A percentile compares a stretch with the other conserved stretches of the same genome.
These are phyloP conservation scores for Ophiocordyceps camponoti-floridani DNA, from an alignment of 2,329 filamentous ascomycete genomes.

Conservation along the genomic window DNA sequence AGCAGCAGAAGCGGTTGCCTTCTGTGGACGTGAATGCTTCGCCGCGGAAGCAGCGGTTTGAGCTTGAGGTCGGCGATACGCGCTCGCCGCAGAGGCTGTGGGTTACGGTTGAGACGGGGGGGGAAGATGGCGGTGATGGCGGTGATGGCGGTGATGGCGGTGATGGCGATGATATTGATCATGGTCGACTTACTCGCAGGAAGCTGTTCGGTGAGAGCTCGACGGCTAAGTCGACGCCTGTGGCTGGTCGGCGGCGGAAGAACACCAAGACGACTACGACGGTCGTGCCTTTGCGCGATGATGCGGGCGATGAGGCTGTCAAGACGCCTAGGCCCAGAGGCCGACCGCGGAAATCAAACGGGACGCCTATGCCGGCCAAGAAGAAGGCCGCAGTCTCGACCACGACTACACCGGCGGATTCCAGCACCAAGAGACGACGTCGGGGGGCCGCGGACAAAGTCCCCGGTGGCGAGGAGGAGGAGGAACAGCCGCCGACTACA, in stretches of 20 bases:
- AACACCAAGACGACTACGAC: constrained; percentile 16
- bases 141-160: constrained; percentile 14
- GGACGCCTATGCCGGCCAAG: constrained; percentile 28
- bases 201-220: constrained; percentile 24
- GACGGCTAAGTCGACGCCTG: constrained; percentile 12
- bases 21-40: constrained; percentile 17
- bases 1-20: constrained; percentile 19
- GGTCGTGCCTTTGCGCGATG: constrained; percentile 32
- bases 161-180: no score
- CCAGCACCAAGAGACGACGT: constrained; percentile 15
- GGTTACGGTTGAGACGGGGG: constrained; percentile 31
- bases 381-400: constrained; percentile 15
- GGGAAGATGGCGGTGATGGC: constrained; percentile 10
- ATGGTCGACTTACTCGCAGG: constrained; percentile 14
- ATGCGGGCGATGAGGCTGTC: constrained; percentile 15
- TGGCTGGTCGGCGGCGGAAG: neutral
- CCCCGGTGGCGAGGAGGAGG: constrained; percentile 4
- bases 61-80: constrained; percentile 34
- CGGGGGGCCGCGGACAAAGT: constrained; percentile 12
- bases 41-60: constrained; percentile 37
- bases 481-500: neutral
- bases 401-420: constrained; percentile 24
- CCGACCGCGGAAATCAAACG: constrained; percentile 29
- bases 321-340: constrained; percentile 23
- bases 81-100: constrained; percentile 31